Conservation (phyloP, 1,284 basidiomycete species). For the Tylopilus sp. region DNA sequence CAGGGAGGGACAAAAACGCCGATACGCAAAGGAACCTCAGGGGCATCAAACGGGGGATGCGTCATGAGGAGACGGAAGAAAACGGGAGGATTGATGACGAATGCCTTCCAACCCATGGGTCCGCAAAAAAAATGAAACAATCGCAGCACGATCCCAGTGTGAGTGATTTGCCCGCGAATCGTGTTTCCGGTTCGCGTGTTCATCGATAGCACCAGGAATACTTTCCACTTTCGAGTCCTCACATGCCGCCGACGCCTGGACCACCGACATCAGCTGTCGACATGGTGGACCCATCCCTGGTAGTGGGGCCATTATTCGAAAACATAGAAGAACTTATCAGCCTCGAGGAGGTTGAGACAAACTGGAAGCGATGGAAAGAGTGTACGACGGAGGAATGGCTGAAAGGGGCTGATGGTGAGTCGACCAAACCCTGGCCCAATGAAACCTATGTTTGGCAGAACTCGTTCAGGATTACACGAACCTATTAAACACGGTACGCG, state of each 20-base stretch:
- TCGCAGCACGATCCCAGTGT: slow-evolving; percentile 18
- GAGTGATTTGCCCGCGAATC: slow-evolving; percentile 2
- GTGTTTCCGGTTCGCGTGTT: not conserved
- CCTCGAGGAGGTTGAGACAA: slow-evolving; percentile 18
- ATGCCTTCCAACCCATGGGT: slow-evolving; percentile 2
- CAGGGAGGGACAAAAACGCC: slow-evolving; percentile 1
- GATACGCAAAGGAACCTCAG: not conserved
- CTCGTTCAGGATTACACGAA: slow-evolving; percentile 18
- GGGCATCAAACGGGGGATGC: slow-evolving; percentile 16
- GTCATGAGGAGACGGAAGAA: slow-evolving; percentile 14
- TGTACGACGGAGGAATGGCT: slow-evolving; percentile 34
- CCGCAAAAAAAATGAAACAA: slow-evolving; percentile 17
- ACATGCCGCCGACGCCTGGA: slow-evolving; percentile 15
- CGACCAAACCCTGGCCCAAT: not conserved
- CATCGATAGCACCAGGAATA: slow-evolving; percentile 19
- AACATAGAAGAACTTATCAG: slow-evolving; percentile 19
- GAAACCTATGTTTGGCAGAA: slow-evolving; percentile 17
- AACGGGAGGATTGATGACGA: slow-evolving; percentile 4
- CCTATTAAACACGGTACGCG: slow-evolving; percentile 27
- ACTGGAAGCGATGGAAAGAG: slow-evolving; percentile 29
- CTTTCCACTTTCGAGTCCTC: slow-evolving; percentile 23
- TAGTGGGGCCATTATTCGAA: slow-evolving; percentile 19
- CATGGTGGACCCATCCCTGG: slow-evolving; percentile 8
- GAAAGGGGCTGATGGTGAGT: slow-evolving; percentile 29
- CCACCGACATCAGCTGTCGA: slow-evolving; percentile 2